Percentiles rank a stretch among this genome's conserved stretches.
These are phyloP conservation scores for Aspergillus persii DNA, from an alignment of 2,329 filamentous ascomycete species.

Conservation along the genomic window DNA sequence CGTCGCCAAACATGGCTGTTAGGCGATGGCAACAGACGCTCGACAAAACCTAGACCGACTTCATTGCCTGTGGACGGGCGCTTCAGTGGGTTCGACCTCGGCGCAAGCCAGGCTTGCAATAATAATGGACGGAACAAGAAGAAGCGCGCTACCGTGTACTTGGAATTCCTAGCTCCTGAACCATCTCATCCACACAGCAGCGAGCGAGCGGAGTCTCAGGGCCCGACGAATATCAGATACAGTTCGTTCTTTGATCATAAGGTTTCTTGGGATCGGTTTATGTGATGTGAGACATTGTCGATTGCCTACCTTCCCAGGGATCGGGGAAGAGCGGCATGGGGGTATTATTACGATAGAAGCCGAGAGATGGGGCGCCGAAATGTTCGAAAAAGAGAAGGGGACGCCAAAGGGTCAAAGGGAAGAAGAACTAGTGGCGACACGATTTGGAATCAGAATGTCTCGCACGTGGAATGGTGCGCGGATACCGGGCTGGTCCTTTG, in stretches of 20 bases:
- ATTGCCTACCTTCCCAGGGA: neutral
- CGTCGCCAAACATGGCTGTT: neutral
- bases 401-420: neutral
- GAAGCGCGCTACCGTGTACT: neutral
- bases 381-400: neutral
- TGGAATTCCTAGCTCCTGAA: neutral
- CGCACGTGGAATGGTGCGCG: neutral
- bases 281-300: neutral
- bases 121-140: neutral
- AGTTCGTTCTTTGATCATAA: neutral
- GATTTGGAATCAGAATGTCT: neutral
- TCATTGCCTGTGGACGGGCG: neutral
- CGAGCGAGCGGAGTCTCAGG: neutral
- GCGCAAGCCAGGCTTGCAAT: no score
- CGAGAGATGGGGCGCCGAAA: neutral
- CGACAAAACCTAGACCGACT: neutral
- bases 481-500: neutral
- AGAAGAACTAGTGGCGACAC: neutral
- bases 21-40: neutral
- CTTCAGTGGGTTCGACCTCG: neutral
- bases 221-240: neutral
- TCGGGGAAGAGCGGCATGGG: neutral
- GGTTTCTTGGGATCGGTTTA: neutral
- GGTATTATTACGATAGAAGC: neutral
- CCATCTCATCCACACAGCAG: neutral